These are phyloP conservation scores for Boletellus emodensis DNA, from an alignment of 768 basidiomycete genomes.

Conservation along the genomic window DNA sequence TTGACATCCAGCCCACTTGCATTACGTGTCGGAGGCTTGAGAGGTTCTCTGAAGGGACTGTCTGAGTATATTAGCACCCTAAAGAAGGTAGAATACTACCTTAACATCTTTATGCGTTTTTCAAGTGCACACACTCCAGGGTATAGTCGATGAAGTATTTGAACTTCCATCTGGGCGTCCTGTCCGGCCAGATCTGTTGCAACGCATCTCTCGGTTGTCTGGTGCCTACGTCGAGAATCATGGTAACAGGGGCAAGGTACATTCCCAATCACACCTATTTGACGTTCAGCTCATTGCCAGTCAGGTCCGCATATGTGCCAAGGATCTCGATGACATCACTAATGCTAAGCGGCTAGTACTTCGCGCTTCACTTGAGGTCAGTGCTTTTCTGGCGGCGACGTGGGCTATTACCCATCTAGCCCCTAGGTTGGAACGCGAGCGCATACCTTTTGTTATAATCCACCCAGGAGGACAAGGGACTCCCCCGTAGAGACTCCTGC, in stretches of 20 bases:
- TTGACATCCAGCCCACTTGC: constrained; percentile 53
- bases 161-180: constrained; percentile 43
- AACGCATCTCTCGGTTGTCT: constrained; percentile 63
- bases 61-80: constrained; percentile 43
- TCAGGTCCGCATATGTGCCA: constrained; percentile 57
- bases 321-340: constrained; percentile 35
- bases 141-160: constrained; percentile 31
- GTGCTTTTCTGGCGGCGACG: constrained; percentile 8
- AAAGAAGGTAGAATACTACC: constrained; percentile 39
- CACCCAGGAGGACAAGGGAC: constrained; percentile 24
- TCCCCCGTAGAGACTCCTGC: constrained; percentile 29
- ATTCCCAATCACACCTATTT: background rate
- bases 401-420: constrained; percentile 6
- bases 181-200: constrained; percentile 47
- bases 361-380: constrained; percentile 52
- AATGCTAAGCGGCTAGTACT: constrained; percentile 51
- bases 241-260: constrained; percentile 42
- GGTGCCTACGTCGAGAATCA: constrained; percentile 59
- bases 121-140: constrained; percentile 9
- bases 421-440: constrained; percentile 14
- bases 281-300: background rate
- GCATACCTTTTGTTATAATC: constrained; percentile 28
- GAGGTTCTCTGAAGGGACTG: constrained; percentile 48
- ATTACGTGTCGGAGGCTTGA: constrained; percentile 56
- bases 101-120: background rate